Base-by-base conservation (phyloP, 1,284 basidiomycete genomes). In the Termitomyces sp. region DNA sequence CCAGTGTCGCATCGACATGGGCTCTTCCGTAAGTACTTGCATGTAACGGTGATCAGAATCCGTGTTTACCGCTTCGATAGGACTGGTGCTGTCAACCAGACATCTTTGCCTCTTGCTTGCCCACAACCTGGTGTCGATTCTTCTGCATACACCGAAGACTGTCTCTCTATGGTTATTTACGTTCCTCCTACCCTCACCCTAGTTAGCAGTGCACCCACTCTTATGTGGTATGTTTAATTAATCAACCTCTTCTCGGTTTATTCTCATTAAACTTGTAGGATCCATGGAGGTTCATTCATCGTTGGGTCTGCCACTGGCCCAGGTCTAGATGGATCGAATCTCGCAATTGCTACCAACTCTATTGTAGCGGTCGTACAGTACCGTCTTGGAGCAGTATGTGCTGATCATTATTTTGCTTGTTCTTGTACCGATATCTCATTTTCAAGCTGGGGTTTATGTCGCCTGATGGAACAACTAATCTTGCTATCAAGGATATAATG, bases 361-460 rank as follows among this genome's bases (percentile, higher is more conserved):
- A 84, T 96, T 54, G 89, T 95, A n/a, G 83, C 88, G 11, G 83
- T 91, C 14, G 71, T 92, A 9, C 93, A 96, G 67, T 90, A 92
- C 62, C 86, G 93, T 24, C 75, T 96, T 7, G 93, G 91, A 50
- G 82, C 83, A 52, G 84, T 88, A 66, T 57, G 66, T 57, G 83
- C 74, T 16, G 10, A 3, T 9, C 1, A 6, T 31, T 7, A 13
- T 47, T 24, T 24, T 21, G 21, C 49, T 55, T 42, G 10, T 43
- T 19, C 8, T 14, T 38, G 43, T 28, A 45, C 44, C 40, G 14
- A 51, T 19, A 18, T 46, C 39, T 16, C 44, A 6, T 2, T 46
- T 49, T 46, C 54, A 52, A 88, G 84, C 77, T 93, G 44, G 91
- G 88, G 1, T 84, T 88, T 62, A 72, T 91, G 63, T 74, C 86